Base-by-base conservation (phyloP, 2,329 filamentous ascomycete genomes). In the Cucurbitaria berberidis region DNA sequence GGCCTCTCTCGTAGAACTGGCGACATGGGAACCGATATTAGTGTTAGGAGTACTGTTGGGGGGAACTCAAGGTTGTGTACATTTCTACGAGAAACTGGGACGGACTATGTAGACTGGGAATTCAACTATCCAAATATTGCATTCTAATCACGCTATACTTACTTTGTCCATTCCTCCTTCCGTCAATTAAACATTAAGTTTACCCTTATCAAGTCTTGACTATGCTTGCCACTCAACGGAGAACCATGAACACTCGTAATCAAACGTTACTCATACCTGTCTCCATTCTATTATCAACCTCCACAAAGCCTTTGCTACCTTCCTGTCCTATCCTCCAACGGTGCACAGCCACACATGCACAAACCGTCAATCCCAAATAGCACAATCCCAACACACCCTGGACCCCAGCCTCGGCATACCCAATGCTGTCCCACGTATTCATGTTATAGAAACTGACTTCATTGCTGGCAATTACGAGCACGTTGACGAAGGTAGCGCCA, bases 261-360 rank as follows among this genome's bases (percentile, higher is more conserved):
- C 4, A 38, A 18, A 21, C 41, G 34, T 18, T n/a, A n/a, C n/a
- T n/a, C n/a, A n/a, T 13, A 19, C 26, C n/a, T 32, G 10, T 6
- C n/a, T 22, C 41, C 18, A 5, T 34, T n/a, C 10, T 16, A 16
- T 44, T 27, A 6, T 13, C 41, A 19, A 18, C 26, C n/a, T 44
- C 41, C 26, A 29, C 41, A 21, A 32, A 11, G 19, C 13, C 35
- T 13, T 26, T 22, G 15, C 38, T 1, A 18, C 34, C 18, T 32
- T 39, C 39, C 27, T 32, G 30, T 24, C 10, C 48, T 21, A 26
- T 27, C 42, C 53, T 56, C 48, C 48, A 52, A 18, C 24, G 38
- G 35, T 56, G 53, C 22, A 52, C 49, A 16, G 48, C 48, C 3
- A 46, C 22, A 43, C 34, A 41, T 11, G 40, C 43, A 15, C 13